These are phyloP conservation scores for Gracilaria domingensis DNA, from an alignment of 23 red algal genomes.

Conservation along the genomic window DNA sequence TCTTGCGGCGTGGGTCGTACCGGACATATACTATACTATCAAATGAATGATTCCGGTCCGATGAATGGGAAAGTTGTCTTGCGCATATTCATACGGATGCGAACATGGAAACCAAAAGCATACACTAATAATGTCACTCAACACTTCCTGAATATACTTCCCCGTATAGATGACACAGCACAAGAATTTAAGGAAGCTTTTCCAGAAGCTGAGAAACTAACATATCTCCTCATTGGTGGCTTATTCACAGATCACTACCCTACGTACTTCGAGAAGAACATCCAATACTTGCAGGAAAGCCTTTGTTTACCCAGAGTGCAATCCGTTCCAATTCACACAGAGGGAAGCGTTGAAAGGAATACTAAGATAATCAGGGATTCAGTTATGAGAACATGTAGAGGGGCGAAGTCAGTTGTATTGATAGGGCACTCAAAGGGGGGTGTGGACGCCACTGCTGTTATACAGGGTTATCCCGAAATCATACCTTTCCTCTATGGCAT, in stretches of 20 bases:
- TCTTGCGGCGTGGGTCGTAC: slow-evolving; percentile 26
- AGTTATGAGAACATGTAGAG: slow-evolving; percentile 36
- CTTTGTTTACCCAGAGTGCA: slow-evolving; percentile 32
- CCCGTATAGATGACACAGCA: slow-evolving; percentile 9
- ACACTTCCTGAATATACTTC: slow-evolving; percentile 36
- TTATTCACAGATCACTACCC: slow-evolving; percentile 74
- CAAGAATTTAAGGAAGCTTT: slow-evolving; percentile 12
- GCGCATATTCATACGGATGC: slow-evolving; percentile 5
- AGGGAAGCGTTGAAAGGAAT: slow-evolving; percentile 66
- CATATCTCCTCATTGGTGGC: slow-evolving; percentile 59
- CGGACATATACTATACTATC: slow-evolving; percentile 32
- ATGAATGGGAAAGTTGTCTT: slow-evolving; percentile 30
- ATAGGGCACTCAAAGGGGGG: slow-evolving; percentile 64
- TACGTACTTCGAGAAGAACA: slow-evolving; percentile 61
- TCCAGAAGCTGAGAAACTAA: slow-evolving; percentile 44
- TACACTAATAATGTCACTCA: slow-evolving; percentile 23
- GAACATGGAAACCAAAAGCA: slow-evolving; percentile 21
- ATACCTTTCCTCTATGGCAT: slow-evolving; percentile 45
- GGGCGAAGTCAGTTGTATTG: slow-evolving; percentile 50
- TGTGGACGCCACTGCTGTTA: slow-evolving; percentile 31
- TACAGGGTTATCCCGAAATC: slow-evolving; percentile 44
- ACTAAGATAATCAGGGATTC: slow-evolving; percentile 45
- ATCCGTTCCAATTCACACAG: slow-evolving; percentile 67
- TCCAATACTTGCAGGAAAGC: slow-evolving; percentile 44
- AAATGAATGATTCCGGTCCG: slow-evolving; percentile 34